These are phyloP conservation scores for Reutealis trisperma DNA, from an alignment of 345 rosid species.

Conservation along the genomic window DNA sequence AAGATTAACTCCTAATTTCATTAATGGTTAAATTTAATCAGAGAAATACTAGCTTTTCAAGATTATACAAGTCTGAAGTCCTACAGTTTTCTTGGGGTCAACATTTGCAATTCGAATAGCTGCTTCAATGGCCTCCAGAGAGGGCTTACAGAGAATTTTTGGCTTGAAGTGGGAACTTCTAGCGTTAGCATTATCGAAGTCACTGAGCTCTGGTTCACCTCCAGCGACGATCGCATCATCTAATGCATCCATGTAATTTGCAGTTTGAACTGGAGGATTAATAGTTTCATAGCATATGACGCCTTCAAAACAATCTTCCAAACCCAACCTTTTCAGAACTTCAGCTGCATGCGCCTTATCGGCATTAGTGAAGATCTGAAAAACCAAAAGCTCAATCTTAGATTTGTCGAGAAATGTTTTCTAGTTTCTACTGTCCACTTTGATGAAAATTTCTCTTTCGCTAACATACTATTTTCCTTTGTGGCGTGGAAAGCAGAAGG, in stretches of 20 bases:
- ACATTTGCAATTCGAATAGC: slow-evolving; percentile 60
- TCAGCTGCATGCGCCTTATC: slow-evolving; percentile 31
- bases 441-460: background rate
- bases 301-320: slow-evolving; percentile 38
- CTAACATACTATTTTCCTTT: slow-evolving; percentile 68
- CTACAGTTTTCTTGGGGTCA: slow-evolving; percentile 76
- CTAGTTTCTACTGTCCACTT: background rate
- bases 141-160: slow-evolving; percentile 68
- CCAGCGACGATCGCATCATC: slow-evolving; percentile 23
- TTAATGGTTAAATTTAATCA: background rate
- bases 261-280: slow-evolving; percentile 31
- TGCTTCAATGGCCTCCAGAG: slow-evolving; percentile 60
- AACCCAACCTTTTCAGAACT: slow-evolving; percentile 26
- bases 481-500: slow-evolving; percentile 82
- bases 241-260: slow-evolving; percentile 22
- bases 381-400: slow-evolving; percentile 2
- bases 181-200: slow-evolving; percentile 14
- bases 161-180: slow-evolving; percentile 15
- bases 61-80: background rate
- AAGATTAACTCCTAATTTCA: background rate
- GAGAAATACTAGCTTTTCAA: background rate
- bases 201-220: slow-evolving; percentile 11
- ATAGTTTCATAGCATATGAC: slow-evolving; percentile 38
- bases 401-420: background rate
- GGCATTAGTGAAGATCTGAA: slow-evolving; percentile 36